These are phyloP conservation scores for Silene coronaria DNA, from an alignment of 179 eudicot genomes.

Conservation along the genomic window DNA sequence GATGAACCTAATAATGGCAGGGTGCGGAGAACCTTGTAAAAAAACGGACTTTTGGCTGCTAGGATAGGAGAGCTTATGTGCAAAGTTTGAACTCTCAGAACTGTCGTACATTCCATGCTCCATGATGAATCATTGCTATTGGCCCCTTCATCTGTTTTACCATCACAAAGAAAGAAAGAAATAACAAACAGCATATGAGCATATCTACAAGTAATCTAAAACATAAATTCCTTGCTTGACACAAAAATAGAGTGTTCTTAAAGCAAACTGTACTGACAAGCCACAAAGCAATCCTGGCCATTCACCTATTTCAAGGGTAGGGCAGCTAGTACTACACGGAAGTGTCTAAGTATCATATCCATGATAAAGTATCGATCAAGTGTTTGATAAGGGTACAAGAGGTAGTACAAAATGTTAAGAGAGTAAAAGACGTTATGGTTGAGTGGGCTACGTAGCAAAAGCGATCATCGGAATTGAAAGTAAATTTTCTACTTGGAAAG, in stretches of 20 bases:
- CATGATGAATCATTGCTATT: slow-evolving; percentile 67
- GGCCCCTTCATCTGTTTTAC: slow-evolving; percentile 69
- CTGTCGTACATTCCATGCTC: slow-evolving; percentile 70
- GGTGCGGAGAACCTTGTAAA: slow-evolving; percentile 57
- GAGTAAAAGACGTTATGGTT: background rate
- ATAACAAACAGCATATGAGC: background rate
- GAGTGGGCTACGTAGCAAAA: background rate
- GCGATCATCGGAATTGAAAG: background rate
- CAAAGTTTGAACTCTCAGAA: slow-evolving; percentile 59
- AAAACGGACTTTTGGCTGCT: slow-evolving; percentile 97
- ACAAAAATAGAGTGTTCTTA: background rate
- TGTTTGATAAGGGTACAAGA: too few relatives aligned
- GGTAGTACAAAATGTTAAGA: too few relatives aligned
- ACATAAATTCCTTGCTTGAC: too few relatives aligned
- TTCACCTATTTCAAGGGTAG: background rate
- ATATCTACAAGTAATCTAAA: background rate
- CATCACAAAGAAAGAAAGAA: background rate
- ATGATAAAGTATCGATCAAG: too few relatives aligned
- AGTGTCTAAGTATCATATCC: too few relatives aligned
- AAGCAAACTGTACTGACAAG: too few relatives aligned
- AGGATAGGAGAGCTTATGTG: slow-evolving; percentile 96
- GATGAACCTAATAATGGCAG: slow-evolving; percentile 11
- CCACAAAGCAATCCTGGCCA: background rate
- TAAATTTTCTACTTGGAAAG: background rate
- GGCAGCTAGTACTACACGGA: too few relatives aligned